Evolutionary conservation across 2,329 filamentous ascomycete species (phyloP), one percentile per base, ranked within the genome.

Genomic region (Penicillium sp.): DNA sequence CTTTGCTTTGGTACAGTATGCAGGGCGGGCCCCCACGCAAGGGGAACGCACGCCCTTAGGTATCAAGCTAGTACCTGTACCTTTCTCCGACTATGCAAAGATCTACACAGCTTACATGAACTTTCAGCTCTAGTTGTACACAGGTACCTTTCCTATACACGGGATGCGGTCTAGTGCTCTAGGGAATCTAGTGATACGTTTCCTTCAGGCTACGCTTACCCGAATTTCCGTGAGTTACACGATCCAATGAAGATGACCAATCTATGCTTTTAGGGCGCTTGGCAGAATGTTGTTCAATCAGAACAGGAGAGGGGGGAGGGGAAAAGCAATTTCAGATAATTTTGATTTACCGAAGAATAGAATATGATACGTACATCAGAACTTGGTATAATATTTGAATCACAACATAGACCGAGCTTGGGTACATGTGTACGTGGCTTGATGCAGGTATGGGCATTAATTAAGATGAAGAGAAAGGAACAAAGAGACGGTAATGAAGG

Each of bases 1-100:
- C 64, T 27, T 37, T 59, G 51, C 52, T 56, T 70, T 59, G 65
- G 58, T 70, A 39, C 67, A 68, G 63, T 64, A 63, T 64, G 53
- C 55, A 63, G 59, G 66, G 63, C 62, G 63, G 60, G 58, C n/a
- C 49, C 37, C 26, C 62, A 57, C 58, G 60, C 61, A 68, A 66
- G 66, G 65, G 64, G 63, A 57, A 44, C 29, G n/a, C 26, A 39
- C 35, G 35, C 24, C 49, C 19, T 41, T 31, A 26, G 14, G 50
- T 37, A 46, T 29, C 21, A 22, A 39, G 48, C 48, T 22, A 35
- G 37, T 35, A 52, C 39, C 26, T 31, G n/a, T 29, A 27, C 21
- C n/a, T 50, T 49, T 31, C 22, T 11, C 29, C 14, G n/a, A 21
- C 19, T 39, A n/a, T 16, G 29, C 19, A 37, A 49, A 16, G 44